Base-by-base conservation (phyloP, 225 moss, liverwort and hornwort genomes). In the Anthoceros angustus region DNA sequence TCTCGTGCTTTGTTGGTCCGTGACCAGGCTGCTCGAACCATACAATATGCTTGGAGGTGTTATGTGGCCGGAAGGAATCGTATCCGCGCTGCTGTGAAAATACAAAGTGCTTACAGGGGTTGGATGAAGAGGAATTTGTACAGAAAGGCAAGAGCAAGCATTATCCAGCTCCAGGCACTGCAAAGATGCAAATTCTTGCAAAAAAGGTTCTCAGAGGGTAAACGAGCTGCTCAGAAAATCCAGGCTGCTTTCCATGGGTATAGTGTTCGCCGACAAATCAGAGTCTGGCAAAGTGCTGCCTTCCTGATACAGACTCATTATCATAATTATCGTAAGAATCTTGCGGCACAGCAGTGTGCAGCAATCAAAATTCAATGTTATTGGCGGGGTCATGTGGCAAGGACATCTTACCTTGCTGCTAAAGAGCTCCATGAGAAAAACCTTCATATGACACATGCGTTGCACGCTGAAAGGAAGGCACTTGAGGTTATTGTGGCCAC, bases 91-190 rank as follows among this genome's bases (percentile, higher is more conserved):
- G 77, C 76, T 42, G 64, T 70, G 42, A 67, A 41, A 16, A 83
- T 83, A 68, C 82, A 82, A 46, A 77, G 74, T 48, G 61, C 24
- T 40, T 74, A 75, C 66, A 63, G 72, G 70, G 64, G 70, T 41
- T 68, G 70, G 72, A 55, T 73, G 55, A 74, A 74, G 49, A 77
- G 71, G 62, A 73, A 40, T 42, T 24, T 74, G 67, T 79, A 77
- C 62, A 39, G 41, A 63, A 72, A 75, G 61, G 43, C 69, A 5
- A 72, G 39, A 55, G 25, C 60, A 63, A 71, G 74, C 15, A 73
- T 79, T 14, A 32, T 73, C 38, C 70, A 42, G 68, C 66, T 79
- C 45, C 32, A 32, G 32, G 32, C 32, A 32, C 32, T 32, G 32
- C 32, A 32, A 1, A 32, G 32, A 32, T 32, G 32, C 79, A 79